Evolutionary conservation across 2,329 filamentous ascomycete species (phyloP).

Genomic region (Davidsoniella australis): DNA sequence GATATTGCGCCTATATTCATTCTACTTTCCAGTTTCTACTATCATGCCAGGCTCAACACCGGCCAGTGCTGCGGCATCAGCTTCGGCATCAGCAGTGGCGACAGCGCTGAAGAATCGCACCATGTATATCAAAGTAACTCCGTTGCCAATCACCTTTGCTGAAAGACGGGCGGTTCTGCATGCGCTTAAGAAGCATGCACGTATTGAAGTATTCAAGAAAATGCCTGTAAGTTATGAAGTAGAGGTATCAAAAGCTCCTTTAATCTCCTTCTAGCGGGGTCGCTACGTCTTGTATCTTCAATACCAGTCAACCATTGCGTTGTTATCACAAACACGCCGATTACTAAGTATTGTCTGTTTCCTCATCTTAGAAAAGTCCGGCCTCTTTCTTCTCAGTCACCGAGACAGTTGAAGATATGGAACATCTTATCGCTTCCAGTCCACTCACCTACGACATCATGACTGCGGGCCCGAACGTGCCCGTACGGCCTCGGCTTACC

Average conservation of each 20-base stretch:
- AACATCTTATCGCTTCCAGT: slow-evolving; percentile 25
- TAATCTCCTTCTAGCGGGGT: background rate
- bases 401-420: slow-evolving; percentile 23
- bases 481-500: slow-evolving; percentile 1
- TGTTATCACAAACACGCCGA: no score
- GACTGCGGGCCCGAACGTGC: background rate
- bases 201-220: slow-evolving; percentile 36
- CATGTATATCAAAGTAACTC: slow-evolving; percentile 28
- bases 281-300: background rate
- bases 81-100: background rate
- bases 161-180: slow-evolving; percentile 39
- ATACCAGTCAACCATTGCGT: background rate
- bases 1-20: no score
- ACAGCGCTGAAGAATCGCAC: slow-evolving; percentile 2
- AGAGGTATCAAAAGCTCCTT: background rate
- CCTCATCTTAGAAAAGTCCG: slow-evolving; percentile 25
- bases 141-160: slow-evolving; percentile 31
- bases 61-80: background rate
- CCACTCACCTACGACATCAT: slow-evolving; percentile 30
- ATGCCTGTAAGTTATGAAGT: slow-evolving; percentile 20
- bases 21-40: no score
- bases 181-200: slow-evolving; percentile 30
- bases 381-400: slow-evolving; percentile 35
- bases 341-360: background rate
- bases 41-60: no score